Base-by-base conservation (phyloP, 2,329 filamentous ascomycete genomes). In the Ophiosphaerella narmari region DNA sequence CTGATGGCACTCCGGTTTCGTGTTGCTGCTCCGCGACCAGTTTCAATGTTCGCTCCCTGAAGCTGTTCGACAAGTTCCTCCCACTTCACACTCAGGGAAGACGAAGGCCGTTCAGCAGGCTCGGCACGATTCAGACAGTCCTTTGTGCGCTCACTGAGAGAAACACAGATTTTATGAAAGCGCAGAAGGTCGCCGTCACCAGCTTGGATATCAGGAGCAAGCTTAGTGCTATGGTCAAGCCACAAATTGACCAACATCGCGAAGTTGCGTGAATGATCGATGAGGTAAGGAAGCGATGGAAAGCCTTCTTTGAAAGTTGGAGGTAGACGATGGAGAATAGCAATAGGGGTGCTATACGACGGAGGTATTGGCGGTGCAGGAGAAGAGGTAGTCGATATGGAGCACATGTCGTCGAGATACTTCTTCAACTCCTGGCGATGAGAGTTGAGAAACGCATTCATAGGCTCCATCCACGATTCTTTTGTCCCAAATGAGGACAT, bases 401-500 rank as follows among this genome's bases (percentile, higher is more conserved):
- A 85, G 76, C 93, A 97, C 39, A 97, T 84, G 26, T 85, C 81
- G 68, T 97, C 92, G 52, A 97, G 88, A 63, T 92, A 97, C 39
- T 87, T 83, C 70, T 92, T 95, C 73, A 97, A 91, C 34, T 89
- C 84, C 62, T 87, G 82, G 16, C 91, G 85, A 65, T 96, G 87
- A 1, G 84, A 80, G 7, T 80, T 82, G 39, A 97, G 77, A 63
- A 97, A 97, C 37, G 83, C 84, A 68, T 97, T 97, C 93, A 97
- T 97, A 0, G 91, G 91, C 75, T 96, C 92, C 92, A 97, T 97
- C 91, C 91, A 97, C n/a, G 88, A 86, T 73, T 97, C 93, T 70
- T 96, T 96, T 67, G 89, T 92, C 35, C 93, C 93, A 68, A 97
- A 97, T 0, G 86, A 91, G 2, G 90, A 90, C 74, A 97, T 82